phyloP scores from a whole-genome alignment of 2,329 filamentous ascomycete species.

The Xylaria sp. region DNA sequence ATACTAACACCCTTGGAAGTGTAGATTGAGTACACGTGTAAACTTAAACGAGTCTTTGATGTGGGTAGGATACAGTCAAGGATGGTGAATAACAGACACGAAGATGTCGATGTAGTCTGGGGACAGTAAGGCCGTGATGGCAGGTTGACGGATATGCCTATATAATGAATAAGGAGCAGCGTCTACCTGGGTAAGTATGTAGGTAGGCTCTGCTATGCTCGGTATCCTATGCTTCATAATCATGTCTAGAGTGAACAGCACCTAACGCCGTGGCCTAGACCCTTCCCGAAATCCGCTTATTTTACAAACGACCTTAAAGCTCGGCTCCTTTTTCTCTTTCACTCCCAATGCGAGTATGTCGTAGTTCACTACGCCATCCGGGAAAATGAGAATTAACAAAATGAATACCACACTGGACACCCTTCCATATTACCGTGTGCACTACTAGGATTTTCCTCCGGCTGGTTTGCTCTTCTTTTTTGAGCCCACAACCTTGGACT shows the following conservation, averaged over 20 bases:
- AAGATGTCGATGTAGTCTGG: too few relatives aligned
- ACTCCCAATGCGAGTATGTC: constrained; percentile 18
- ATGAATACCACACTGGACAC: constrained; percentile 2
- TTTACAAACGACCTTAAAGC: constrained; percentile 34
- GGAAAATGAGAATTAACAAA: constrained; percentile 15
- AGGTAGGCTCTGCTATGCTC: constrained; percentile 29
- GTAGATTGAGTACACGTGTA: neutral
- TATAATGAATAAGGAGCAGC: constrained; percentile 33
- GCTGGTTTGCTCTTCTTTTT: constrained; percentile 31
- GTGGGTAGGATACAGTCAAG: neutral
- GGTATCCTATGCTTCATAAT: constrained; percentile 36
- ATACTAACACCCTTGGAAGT: too few relatives aligned
- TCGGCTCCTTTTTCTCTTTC: constrained; percentile 21
- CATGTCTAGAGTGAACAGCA: constrained; percentile 32
- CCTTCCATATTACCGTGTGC: neutral
- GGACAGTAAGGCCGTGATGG: too few relatives aligned
- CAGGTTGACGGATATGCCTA: constrained; percentile 6
- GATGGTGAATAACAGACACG: neutral
- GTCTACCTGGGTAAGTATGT: constrained; percentile 20
- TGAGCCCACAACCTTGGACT: constrained; percentile 28
- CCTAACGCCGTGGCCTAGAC: constrained; percentile 38
- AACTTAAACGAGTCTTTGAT: too few relatives aligned
- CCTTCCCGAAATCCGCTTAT: constrained; percentile 35
- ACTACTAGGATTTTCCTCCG: constrained; percentile 33
- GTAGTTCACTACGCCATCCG: constrained; percentile 13